Evolutionary conservation across 139 green algal species (phyloP).

Genomic region (Picochlorum sp.): DNA sequence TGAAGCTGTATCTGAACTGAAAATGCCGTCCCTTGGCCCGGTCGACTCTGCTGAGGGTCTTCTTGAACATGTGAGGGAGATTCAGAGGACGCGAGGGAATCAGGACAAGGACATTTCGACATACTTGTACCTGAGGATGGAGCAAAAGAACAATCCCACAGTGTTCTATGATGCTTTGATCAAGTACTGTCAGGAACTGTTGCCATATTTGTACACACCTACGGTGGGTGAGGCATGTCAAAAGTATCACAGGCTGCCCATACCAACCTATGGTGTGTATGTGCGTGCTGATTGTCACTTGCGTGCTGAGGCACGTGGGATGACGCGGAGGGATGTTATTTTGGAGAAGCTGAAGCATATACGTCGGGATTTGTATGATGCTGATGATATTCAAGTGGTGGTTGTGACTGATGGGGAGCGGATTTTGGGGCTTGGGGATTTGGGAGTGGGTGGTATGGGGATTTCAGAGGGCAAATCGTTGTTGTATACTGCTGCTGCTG

Average conservation of each 20-base stretch:
- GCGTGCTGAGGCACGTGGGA: too few species aligned
- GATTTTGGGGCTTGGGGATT: slow-evolving; percentile 56
- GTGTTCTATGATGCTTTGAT: slow-evolving; percentile 62
- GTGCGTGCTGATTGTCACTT: slow-evolving; percentile 11
- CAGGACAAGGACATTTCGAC: neutral
- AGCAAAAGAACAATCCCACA: slow-evolving; percentile 14
- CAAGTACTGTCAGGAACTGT: slow-evolving; percentile 53
- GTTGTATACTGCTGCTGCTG: slow-evolving; percentile 43
- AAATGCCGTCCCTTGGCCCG: too few species aligned
- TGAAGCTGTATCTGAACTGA: too few species aligned
- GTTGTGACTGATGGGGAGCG: slow-evolving; percentile 60
- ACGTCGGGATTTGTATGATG: slow-evolving; percentile 19
- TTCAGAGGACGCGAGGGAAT: neutral
- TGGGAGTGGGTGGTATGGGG: slow-evolving; percentile 47
- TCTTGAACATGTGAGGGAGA: slow-evolving; percentile 4
- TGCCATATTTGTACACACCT: slow-evolving; percentile 87
- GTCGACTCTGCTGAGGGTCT: slow-evolving; percentile 1
- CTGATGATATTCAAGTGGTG: slow-evolving; percentile 31
- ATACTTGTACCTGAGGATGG: slow-evolving; percentile 7
- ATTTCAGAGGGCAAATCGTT: slow-evolving; percentile 31
- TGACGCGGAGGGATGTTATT: slow-evolving; percentile 1
- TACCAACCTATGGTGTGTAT: slow-evolving; percentile 35
- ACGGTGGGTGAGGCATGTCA: slow-evolving; percentile 90
- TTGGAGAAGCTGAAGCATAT: slow-evolving; percentile 31
- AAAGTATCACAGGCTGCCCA: slow-evolving; percentile 45